Evolutionary conservation across 495 filamentous ascomycete species (phyloP), one percentile per base, ranked within the genome.

Genomic region (Thozetella sp.): DNA sequence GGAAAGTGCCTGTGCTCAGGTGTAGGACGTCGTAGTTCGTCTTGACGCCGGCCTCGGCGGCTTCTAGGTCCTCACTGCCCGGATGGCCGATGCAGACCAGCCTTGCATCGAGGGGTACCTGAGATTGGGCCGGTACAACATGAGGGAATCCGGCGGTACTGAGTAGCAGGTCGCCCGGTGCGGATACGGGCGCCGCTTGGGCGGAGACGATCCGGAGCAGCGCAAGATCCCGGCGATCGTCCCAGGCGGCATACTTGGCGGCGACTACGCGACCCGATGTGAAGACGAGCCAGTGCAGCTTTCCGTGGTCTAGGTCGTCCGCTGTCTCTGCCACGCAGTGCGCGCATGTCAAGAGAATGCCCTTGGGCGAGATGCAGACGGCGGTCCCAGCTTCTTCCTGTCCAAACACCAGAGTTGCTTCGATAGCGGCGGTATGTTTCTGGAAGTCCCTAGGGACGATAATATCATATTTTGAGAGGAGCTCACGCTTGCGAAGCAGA

Each of bases 381-480:
- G 80, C 78, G 3, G 76, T 80, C 24, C 78, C 76, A 11, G 78
- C 80, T 59, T 79, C 74, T 30, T 75, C 65, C 56, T 80, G 78
- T 26, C 74, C 78, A 53, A 81, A 83, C 24, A 82, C 74, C 22
- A 81, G 70, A 0, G 77, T 80, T 0, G 79, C 68, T n/a, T 65
- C 46, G 17, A 60, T 27, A 19, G 56, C 48, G 1, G 12, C 9
- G 20, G 34, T 4, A 27, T 53, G 53, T 0, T 52, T 58, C 25
- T 40, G 54, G 53, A 55, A 63, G 26, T 53, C 30, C 17, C 9
- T 57, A 12, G 46, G 59, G 25, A 45, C 17, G 46, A 46, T 23
- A 10, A 55, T 37, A 13, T 48, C 54, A n/a, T 58, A 59, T 10
- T 46, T 13, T 1, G 24, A 60, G 12, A 69, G 62, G 11, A 53